Base-by-base conservation (phyloP, 1,139 yeast genomes). In the Scheffersomyces cryptocercus region DNA sequence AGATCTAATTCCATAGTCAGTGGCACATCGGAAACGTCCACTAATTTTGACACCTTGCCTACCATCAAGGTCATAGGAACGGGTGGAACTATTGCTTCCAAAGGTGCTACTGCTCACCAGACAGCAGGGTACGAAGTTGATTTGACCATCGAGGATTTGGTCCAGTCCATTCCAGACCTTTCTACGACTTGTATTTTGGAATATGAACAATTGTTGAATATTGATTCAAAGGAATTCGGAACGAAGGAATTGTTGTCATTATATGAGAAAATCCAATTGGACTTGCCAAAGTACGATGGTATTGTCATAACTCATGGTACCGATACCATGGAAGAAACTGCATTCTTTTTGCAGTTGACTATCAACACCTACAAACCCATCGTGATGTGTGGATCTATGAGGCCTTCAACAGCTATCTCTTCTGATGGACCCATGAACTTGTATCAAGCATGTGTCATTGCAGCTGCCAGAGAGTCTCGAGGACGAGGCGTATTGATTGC, bases 371-470 rank as follows among this genome's bases (percentile, higher is more conserved):
- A 70, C 39, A 79, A 81, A 45, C 88, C 88, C 2, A 77, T 84
- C 40, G 88, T 83, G 4, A 65, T 84, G 59, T 83, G 87, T 46
- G 89, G 89, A 1, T 79, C 85, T 2, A 84, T 84, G 89, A 72
- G 89, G 53, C 89, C 89, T 1, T 79, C 85, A 7, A 81, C 87
- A 2, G 81, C 85, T 29, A 77, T 84, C 38, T 81, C 86, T 2
- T 81, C 86, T 5, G 89, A 84, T 57, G 88, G 88, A 1, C 85
- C 87, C 5, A 82, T 84, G 84, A 84, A 84, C 59, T 64, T 84
- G 45, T 84, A 82, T 56, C 88, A 84, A 56, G 87, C 88, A 1
- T 82, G 82, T 42, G 78, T 80, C 10, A 82, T 84, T 38, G 86
- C 89, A 5, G 67, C 85, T 0, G 64, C 70, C 48, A 61, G 64